Evolutionary conservation across 1,284 basidiomycete species (phyloP).

Genomic region (Moniliella sp.): DNA sequence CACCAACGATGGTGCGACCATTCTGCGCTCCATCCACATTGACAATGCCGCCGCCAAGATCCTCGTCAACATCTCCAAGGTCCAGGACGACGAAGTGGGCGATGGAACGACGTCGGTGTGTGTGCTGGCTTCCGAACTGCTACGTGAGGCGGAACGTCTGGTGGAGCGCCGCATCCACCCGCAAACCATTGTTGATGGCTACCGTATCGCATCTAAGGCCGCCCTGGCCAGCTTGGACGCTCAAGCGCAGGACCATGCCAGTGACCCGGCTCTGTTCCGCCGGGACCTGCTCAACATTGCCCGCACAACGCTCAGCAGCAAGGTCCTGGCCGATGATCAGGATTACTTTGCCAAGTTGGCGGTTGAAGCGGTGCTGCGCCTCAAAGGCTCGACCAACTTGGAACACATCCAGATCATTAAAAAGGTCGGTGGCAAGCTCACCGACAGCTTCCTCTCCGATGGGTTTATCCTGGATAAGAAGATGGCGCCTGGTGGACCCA

Average conservation of each 20-base stretch:
- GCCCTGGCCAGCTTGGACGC: slow-evolving; percentile 64
- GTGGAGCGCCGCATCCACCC: slow-evolving; percentile 77
- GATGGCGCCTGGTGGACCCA: slow-evolving; percentile 82
- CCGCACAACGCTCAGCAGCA: slow-evolving; percentile 79
- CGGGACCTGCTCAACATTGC: slow-evolving; percentile 88
- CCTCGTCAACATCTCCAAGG: slow-evolving; percentile 97
- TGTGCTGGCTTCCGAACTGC: slow-evolving; percentile 70
- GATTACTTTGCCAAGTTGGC: slow-evolving; percentile 95
- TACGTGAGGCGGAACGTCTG: slow-evolving; percentile 86
- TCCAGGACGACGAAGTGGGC: slow-evolving; percentile 96
- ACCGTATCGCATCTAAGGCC: slow-evolving; percentile 67
- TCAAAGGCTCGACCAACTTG: slow-evolving; percentile 83
- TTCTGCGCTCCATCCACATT: slow-evolving; percentile 84
- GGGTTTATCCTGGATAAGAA: slow-evolving; percentile 96
- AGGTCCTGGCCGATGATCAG: slow-evolving; percentile 90
- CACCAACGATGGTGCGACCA: slow-evolving; percentile 96
- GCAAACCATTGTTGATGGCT: slow-evolving; percentile 97
- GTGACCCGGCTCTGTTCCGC: slow-evolving; percentile 55
- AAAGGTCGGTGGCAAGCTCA: slow-evolving; percentile 92
- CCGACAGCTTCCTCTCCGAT: slow-evolving; percentile 93
- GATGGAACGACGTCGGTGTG: slow-evolving; percentile 90
- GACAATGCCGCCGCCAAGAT: slow-evolving; percentile 99
- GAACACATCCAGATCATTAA: slow-evolving; percentile 99
- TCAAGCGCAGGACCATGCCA: slow-evolving; percentile 55
- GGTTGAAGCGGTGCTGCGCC: slow-evolving; percentile 78